These are phyloP conservation scores for Cucurbitaria berberidis DNA, from an alignment of 2,329 filamentous ascomycete genomes.

Conservation along the genomic window DNA sequence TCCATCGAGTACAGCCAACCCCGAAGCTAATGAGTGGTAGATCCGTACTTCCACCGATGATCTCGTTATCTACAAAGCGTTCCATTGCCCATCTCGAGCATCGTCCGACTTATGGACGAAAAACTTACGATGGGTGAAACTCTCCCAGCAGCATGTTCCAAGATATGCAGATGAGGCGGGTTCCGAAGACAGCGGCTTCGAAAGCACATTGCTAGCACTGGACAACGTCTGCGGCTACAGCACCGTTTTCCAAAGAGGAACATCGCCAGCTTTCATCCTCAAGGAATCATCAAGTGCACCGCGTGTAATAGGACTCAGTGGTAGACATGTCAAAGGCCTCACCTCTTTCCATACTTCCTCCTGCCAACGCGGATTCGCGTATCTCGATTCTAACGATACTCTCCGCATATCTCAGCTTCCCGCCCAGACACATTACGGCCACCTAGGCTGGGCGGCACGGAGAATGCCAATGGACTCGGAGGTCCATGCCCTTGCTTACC, in stretches of 20 bases:
- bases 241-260: slow-evolving; percentile 81
- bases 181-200: slow-evolving; percentile 52
- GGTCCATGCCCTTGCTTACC: slow-evolving; percentile 76
- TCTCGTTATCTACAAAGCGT: slow-evolving; percentile 85
- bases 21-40: slow-evolving; percentile 50
- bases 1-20: not conserved
- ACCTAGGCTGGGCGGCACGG: slow-evolving; percentile 76
- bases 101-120: slow-evolving; percentile 56
- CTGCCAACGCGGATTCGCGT: slow-evolving; percentile 83
- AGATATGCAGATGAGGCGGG: slow-evolving; percentile 59
- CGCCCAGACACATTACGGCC: slow-evolving; percentile 68
- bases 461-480: slow-evolving; percentile 75
- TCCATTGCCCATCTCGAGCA: slow-evolving; percentile 57
- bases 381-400: slow-evolving; percentile 66
- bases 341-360: slow-evolving; percentile 77
- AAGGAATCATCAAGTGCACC: slow-evolving; percentile 81
- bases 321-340: slow-evolving; percentile 71
- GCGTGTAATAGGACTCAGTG: slow-evolving; percentile 74
- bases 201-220: slow-evolving; percentile 62
- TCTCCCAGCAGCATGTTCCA: slow-evolving; percentile 71
- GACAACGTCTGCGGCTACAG: slow-evolving; percentile 76
- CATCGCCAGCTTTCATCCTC: slow-evolving; percentile 80
- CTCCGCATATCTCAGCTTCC: slow-evolving; percentile 78
- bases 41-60: slow-evolving; percentile 81
- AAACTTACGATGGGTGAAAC: slow-evolving; percentile 76